Conservation (phyloP, 768 basidiomycete genomes). For the Amanita polypyramis region DNA sequence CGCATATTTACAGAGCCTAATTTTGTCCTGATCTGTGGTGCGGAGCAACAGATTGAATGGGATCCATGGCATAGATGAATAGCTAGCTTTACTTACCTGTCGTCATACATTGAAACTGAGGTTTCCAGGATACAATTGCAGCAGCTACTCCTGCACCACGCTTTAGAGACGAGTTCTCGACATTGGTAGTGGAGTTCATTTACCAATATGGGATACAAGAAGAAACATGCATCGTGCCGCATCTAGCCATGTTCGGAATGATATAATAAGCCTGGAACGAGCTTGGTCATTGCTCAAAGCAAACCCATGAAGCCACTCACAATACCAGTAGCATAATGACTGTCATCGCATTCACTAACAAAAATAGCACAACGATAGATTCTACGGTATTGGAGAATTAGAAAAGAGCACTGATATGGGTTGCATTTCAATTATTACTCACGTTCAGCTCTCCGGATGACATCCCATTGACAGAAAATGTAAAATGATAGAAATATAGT, state of each 20-base stretch:
- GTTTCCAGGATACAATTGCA: conserved; percentile 31
- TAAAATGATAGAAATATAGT: conserved; percentile 34
- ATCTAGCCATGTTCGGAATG: conserved; percentile 46
- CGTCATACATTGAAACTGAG: conserved; percentile 31
- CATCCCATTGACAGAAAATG: conserved; percentile 35
- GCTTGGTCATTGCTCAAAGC: background rate
- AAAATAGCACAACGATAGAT: conserved; percentile 34
- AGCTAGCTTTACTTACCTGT: conserved; percentile 26
- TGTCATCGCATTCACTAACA: conserved; percentile 29
- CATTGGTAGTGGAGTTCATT: conserved; percentile 5
- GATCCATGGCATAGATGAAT: background rate
- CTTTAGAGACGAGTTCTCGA: background rate
- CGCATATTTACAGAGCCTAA: conserved; percentile 36
- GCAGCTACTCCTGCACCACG: conserved; percentile 27
- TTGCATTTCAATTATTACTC: background rate
- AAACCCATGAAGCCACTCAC: conserved; percentile 18
- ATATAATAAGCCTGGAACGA: conserved; percentile 28
- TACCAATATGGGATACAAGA: conserved; percentile 35
- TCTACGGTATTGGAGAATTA: conserved; percentile 17
- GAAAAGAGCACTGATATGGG: background rate
- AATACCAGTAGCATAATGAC: conserved; percentile 30
- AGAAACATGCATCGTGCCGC: conserved; percentile 38
- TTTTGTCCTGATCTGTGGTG: conserved; percentile 25
- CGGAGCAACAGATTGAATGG: background rate
- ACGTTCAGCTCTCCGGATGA: conserved; percentile 36